These are phyloP conservation scores for Kodamaea neixiangensis DNA, from an alignment of 805 yeast genomes.

Conservation along the genomic window DNA sequence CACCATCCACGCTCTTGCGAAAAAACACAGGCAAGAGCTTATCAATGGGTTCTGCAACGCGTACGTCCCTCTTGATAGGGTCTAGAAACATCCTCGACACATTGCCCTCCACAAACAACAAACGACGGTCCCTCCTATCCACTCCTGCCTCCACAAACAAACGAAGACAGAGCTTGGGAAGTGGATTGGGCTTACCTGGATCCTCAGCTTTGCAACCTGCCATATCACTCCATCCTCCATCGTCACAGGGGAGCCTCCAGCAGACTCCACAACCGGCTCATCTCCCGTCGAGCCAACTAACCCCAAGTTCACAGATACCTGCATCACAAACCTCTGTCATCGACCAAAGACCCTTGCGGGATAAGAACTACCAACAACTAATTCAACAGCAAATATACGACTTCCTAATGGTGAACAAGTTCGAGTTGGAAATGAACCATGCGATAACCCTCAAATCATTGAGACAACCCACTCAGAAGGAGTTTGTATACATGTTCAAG, in stretches of 20 bases:
- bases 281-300: slow-evolving; percentile 10
- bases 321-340: slow-evolving; percentile 5
- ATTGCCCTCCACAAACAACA: slow-evolving; percentile 10
- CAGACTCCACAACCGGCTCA: slow-evolving; percentile 18
- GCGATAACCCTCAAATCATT: slow-evolving; percentile 65
- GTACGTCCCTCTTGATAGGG: slow-evolving; percentile 21
- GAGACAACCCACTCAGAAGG: slow-evolving; percentile 82
- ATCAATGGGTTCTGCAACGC: slow-evolving; percentile 24
- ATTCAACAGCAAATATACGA: slow-evolving; percentile 70
- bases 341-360: slow-evolving; percentile 81
- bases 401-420: slow-evolving; percentile 61
- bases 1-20: slow-evolving; percentile 14
- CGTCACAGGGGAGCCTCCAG: slow-evolving; percentile 19
- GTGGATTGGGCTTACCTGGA: slow-evolving; percentile 4
- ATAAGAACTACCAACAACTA: slow-evolving; percentile 61
- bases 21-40: slow-evolving; percentile 20
- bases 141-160: slow-evolving; percentile 37
- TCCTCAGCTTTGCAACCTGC: slow-evolving; percentile 10
- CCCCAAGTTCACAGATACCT: slow-evolving; percentile 11
- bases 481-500: slow-evolving; percentile 74
- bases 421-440: slow-evolving; percentile 74
- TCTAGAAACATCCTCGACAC: slow-evolving; percentile 19
- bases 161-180: slow-evolving; percentile 23
- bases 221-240: slow-evolving; percentile 16
- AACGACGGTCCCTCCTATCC: slow-evolving; percentile 31